These are phyloP conservation scores for Candida nanaspora DNA, from an alignment of 805 yeast genomes.

Conservation along the genomic window DNA sequence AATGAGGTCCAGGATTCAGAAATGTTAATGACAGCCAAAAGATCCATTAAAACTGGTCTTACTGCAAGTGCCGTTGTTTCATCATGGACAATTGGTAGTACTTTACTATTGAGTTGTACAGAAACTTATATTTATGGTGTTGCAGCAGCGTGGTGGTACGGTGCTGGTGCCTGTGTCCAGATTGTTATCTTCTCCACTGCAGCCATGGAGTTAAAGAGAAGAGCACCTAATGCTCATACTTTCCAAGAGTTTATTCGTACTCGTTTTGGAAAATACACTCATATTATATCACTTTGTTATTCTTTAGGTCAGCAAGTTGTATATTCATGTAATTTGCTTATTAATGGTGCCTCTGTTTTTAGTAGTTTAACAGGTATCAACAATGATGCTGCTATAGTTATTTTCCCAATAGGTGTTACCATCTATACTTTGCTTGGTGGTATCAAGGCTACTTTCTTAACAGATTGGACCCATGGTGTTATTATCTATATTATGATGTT, in stretches of 20 bases:
- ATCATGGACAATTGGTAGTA: slow-evolving; percentile 30
- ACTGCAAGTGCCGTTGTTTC: slow-evolving; percentile 30
- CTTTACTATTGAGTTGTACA: slow-evolving; percentile 23
- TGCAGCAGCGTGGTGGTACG: slow-evolving; percentile 26
- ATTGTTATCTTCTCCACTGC: slow-evolving; percentile 24
- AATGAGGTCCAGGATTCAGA: slow-evolving; percentile 37
- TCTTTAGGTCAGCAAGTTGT: slow-evolving; percentile 21
- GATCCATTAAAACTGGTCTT: slow-evolving; percentile 29
- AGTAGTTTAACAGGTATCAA: slow-evolving; percentile 27
- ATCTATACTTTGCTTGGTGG: slow-evolving; percentile 34
- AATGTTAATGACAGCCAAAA: slow-evolving; percentile 30
- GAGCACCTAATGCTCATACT: slow-evolving; percentile 30
- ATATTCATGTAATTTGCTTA: slow-evolving; percentile 26
- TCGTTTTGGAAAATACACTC: slow-evolving; percentile 26
- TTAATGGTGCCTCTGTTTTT: slow-evolving; percentile 27
- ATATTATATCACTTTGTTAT: slow-evolving; percentile 19
- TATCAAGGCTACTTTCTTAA: slow-evolving; percentile 32
- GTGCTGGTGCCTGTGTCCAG: slow-evolving; percentile 28
- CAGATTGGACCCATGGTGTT: slow-evolving; percentile 32
- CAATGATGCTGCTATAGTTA: slow-evolving; percentile 25
- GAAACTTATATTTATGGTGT: slow-evolving; percentile 27
- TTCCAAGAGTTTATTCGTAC: slow-evolving; percentile 25
- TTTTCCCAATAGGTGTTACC: slow-evolving; percentile 29
- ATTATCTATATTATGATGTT: slow-evolving; percentile 26
- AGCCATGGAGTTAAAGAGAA: slow-evolving; percentile 27